phyloP scores from a whole-genome alignment of 140 eudicot genomes.

The Anethum foeniculum region DNA sequence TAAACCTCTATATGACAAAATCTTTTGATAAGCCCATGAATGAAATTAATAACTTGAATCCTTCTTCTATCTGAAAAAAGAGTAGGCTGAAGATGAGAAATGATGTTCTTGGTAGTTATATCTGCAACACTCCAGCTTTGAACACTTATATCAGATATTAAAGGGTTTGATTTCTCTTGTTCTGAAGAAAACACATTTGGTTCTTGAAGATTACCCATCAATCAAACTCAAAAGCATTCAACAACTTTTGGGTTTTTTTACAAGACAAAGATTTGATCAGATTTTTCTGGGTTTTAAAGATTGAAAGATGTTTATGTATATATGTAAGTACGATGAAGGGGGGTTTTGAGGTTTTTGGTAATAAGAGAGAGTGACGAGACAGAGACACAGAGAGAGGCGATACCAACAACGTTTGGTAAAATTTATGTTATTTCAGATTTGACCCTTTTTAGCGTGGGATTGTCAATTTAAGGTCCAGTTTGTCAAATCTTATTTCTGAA shows the following conservation, averaged over 20 bases:
- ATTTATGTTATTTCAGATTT: not conserved
- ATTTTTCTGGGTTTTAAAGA: not conserved
- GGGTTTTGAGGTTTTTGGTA: not conserved
- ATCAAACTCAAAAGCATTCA: constrained; percentile 13
- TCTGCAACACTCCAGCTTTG: constrained; percentile 57
- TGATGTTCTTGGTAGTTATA: constrained; percentile 38
- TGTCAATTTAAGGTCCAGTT: too few species aligned
- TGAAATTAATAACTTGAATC: constrained; percentile 36
- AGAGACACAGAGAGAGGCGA: not conserved
- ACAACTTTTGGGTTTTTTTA: not conserved
- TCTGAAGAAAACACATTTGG: constrained; percentile 15
- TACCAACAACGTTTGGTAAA: not conserved
- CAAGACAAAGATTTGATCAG: not conserved
- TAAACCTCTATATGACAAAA: constrained; percentile 60
- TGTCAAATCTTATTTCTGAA: too few species aligned
- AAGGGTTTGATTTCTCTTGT: constrained; percentile 10
- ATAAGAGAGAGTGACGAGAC: not conserved
- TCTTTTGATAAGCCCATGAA: constrained; percentile 36
- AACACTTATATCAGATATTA: constrained; percentile 17
- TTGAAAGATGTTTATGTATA: not conserved
- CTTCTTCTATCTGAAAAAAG: constrained; percentile 49
- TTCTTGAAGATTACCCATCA: constrained; percentile 44
- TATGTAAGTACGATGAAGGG: not conserved
- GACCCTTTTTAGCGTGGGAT: not conserved
- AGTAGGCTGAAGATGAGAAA: constrained; percentile 57